Evolutionary conservation across 352 stramenopile genomes (phyloP).

Genomic region (Pythium pectinolyticum): DNA sequence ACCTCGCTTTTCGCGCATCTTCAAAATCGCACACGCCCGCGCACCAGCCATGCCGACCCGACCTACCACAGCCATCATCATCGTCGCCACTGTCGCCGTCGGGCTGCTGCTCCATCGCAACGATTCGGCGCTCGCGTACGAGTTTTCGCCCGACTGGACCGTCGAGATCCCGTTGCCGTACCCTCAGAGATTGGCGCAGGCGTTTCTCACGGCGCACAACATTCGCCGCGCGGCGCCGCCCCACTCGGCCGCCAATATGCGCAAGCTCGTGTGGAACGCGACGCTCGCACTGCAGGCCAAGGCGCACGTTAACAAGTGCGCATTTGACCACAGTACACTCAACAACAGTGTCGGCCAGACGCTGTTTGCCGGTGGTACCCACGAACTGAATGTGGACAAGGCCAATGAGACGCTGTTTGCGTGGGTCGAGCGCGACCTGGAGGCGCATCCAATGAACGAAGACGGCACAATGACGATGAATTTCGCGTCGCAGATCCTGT

Average conservation of each 20-base stretch:
- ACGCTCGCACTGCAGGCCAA: conserved; percentile 11
- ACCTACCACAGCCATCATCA: not conserved
- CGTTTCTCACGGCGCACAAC: conserved; percentile 27
- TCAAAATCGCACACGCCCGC: too few species aligned
- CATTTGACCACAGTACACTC: conserved; percentile 12
- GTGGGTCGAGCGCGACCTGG: conserved; percentile 20
- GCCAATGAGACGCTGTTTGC: conserved; percentile 16
- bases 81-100: not conserved
- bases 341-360: conserved; percentile 21
- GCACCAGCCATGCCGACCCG: not conserved
- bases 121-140: not conserved
- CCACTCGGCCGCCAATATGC: conserved; percentile 21
- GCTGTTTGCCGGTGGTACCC: not conserved
- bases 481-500: conserved; percentile 24
- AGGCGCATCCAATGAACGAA: conserved; percentile 11
- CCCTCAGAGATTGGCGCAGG: conserved; percentile 16
- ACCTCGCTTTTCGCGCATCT: too few species aligned
- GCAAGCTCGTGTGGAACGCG: conserved; percentile 22
- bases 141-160: conserved; percentile 23
- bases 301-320: conserved; percentile 8
- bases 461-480: conserved; percentile 17
- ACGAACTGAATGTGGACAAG: conserved; percentile 9
- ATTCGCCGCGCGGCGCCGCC: conserved; percentile 7
- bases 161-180: conserved; percentile 25
- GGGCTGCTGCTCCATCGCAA: not conserved